Evolutionary conservation across 108 stramenopile species (phyloP), one percentile per base, ranked within the genome.

Genomic region (Pseudonitzschia pungens): DNA sequence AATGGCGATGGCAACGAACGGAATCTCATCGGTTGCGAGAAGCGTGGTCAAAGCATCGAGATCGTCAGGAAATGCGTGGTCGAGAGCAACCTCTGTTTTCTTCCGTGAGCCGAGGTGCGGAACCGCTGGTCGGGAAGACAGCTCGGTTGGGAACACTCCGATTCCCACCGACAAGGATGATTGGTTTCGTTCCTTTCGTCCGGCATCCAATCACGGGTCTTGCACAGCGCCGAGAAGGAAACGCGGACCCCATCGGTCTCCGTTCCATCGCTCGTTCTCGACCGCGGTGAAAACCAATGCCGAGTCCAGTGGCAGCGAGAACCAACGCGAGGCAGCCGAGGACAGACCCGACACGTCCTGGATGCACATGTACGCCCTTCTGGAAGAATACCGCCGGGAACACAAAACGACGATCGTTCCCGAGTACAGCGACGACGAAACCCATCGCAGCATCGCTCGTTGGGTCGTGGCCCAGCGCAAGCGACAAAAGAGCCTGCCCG

Each of bases 401-500:
- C 50, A 59, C 24, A 26, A 26, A 28, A 28, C 58, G 58, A 59
- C 58, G 24, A 31, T 59, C 14, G 15, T 59, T 24, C 58, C 58
- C 10, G 31, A 59, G 15, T 51, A 51, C 9, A n/a, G n/a, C 50
- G 50, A 51, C 50, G 10, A 51, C n/a, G n/a, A 51, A 51, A 51
- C 16, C n/a, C 29, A 59, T 16, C 58, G 14, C 27, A 24, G 15
- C 20, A 31, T 59, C 29, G 58, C 12, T 28, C 14, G 26, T 3
- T 59, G 58, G 58, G 58, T 26, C 4, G 2, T 2, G 58, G 9
- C 15, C 15, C 58, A 59, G 31, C 58, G 58, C 22, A 20, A 59
- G 31, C 31, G 24, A 32, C 20, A 26, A 2, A 20, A 26, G 14
- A 16, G 14, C 15, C 24, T 59, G 58, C 2, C 58, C 5, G 2